Base-by-base conservation (phyloP, 2,329 filamentous ascomycete species). In the Aspergillus fructus region DNA sequence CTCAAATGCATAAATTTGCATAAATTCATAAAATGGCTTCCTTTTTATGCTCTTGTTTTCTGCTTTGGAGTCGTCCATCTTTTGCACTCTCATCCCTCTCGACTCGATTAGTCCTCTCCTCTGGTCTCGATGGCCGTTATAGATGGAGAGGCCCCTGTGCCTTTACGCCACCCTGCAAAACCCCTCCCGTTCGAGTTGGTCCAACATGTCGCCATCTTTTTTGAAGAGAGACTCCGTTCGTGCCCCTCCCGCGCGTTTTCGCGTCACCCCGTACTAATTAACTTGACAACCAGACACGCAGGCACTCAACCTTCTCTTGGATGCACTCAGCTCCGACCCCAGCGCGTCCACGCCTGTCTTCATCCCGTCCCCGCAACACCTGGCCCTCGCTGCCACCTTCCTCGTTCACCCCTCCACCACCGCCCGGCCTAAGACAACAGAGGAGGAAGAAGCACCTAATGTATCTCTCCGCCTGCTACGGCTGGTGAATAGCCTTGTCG, bases 381-480 rank as follows among this genome's bases (percentile, higher is more conserved):
- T 97, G 23, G 87, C 90, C 7, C 79, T 97, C 8, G 82, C 92
- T n/a, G 85, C 83, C 43, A 94, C 91, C 2, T 79, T 97, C n/a
- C 75, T 88, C n/a, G 83, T 94, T 13, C 91, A 96, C 67, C 93
- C 93, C 0, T 77, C 79, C 23, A 85, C 89, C 62, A 97, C 93
- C 1, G 94, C 88, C 3, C 86, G 90, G 49, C 83, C 88, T 3
- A 80, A 82, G 27, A 83, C 85, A 8, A 67, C 76, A 12, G 86
- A 89, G 19, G 83, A 85, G 53, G 74, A 82, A 52, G 81, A 86
- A 49, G 84, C 90, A 9, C 80, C 90, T 2, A 82, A 86, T 53
- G 79, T 85, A 39, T 86, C 92, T 2, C 76, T 93, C 30, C 79
- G 81, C 39, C 89, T 94, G 57, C 81, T 97, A 2, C 86, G 84